Base-by-base conservation (phyloP, 2,329 filamentous ascomycete genomes). In the Aspergillus bombycis region DNA sequence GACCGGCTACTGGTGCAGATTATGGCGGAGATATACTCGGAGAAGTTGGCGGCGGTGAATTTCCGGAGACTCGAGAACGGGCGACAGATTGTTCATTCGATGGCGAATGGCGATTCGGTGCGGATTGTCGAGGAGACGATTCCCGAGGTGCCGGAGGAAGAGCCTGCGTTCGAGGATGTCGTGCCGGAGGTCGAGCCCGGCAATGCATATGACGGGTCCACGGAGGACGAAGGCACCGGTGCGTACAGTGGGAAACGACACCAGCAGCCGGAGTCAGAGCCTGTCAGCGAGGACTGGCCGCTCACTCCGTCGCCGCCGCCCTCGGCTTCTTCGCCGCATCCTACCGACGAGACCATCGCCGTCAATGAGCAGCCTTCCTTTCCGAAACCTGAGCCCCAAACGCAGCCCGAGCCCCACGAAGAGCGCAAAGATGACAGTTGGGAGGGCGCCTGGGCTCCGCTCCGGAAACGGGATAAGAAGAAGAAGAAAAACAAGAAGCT, bases 401-500 rank as follows among this genome's bases (percentile, higher is more conserved):
- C 16, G 21, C 28, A 38, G 5, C n/a, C 32, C 21, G 32, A 36
- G 6, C n/a, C 52, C n/a, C 2, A 26, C n/a, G n/a, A 26, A 26
- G n/a, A 55, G 32, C 21, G 9, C 16, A 38, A 38, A 10, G 52
- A 41, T 8, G 52, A 55, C 11, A 12, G 11, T 1, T 55, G 10
- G 30, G 14, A 5, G 19, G 19, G 5, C 12, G 14, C 34, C 12
- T 55, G 52, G 52, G 21, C 19, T 0, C n/a, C 32, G 7, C 52
- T 54, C 19, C 19, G 52, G n/a, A 55, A 38, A 38, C n/a, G n/a
- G 7, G 12, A 5, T 19, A 55, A 55, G 52, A 38, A 21, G 11
- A 55, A 36, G 52, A 55, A 55, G 52, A 55, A 55, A 12, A 38
- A 26, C 34, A 55, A 55, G 32, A 55, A 55, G 32, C 21, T 55